Evolutionary conservation across 768 basidiomycete genomes (phyloP), one percentile per base, ranked within the genome.

Genomic region (Kondoa malvinella): DNA sequence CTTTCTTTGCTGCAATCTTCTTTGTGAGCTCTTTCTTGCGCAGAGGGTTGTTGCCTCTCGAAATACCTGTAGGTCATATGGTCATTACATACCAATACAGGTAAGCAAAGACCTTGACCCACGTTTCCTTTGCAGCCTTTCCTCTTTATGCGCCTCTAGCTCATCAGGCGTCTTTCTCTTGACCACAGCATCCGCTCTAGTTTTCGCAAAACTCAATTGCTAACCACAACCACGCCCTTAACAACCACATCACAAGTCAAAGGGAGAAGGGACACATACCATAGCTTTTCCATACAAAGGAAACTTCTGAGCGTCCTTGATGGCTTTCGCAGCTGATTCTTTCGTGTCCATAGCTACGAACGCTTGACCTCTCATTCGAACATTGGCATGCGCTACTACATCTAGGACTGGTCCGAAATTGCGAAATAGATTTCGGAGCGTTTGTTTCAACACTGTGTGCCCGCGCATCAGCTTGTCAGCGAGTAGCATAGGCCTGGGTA

Each of bases 361-460:
- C 2, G 95, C 95, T 79, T 99, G 95, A 17, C 95, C 95, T 50
- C 95, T 83, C 95, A 99, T 99, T 50, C 95, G 85, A 69, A 99
- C 78, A 80, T 95, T 97, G 65, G 81, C 79, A 77, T 99, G 95
- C 12, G 92, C 92, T 25, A 92, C 87, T n/a, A 99, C 90, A 75
- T 94, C 90, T 30, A 96, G 78, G 21, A 99, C 87, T 70, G 88
- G 86, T 15, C 92, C 90, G 74, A 96, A 99, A 16, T 86, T 82
- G 77, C 90, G 90, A 82, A 99, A 97, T 32, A 99, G 81, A 34
- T 87, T 87, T 15, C 84, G 82, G 59, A 99, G 80, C 2, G 91
- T 89, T 65, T 88, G 80, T 78, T 92, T 95, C 71, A 99, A 82
- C 40, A 94, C 92, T 89, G 64, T 63, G 65, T 0, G 31, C 8